Conservation (phyloP, 2,329 filamentous ascomycete genomes). For the Pseudocercospora eumusae region DNA sequence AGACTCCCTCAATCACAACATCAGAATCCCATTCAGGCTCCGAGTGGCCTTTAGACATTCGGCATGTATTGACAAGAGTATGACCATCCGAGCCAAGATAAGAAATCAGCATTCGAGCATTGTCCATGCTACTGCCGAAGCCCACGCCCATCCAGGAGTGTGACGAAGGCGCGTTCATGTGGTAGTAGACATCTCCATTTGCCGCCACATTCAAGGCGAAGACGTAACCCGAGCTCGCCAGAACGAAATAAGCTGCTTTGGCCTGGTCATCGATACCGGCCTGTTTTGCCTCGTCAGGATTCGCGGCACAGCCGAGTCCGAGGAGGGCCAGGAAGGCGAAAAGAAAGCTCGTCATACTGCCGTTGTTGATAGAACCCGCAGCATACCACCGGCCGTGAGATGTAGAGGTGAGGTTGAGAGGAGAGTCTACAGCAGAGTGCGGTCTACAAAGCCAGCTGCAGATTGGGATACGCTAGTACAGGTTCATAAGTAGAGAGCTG, state of each 20-base stretch:
- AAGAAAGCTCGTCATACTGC: conserved; percentile 19
- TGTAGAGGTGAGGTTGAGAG: conserved; percentile 1
- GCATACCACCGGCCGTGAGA: conserved; percentile 12
- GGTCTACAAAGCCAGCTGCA: conserved; percentile 2
- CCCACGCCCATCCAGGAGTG: conserved; percentile 50
- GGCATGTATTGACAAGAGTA: conserved; percentile 44
- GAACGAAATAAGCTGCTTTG: conserved; percentile 34
- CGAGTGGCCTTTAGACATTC: conserved; percentile 39
- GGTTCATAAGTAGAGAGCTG: not conserved
- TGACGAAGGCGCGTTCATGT: conserved; percentile 38
- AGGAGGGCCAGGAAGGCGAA: conserved; percentile 20
- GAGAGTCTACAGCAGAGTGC: not conserved
- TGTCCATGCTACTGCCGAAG: conserved; percentile 47
- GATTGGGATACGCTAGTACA: not conserved
- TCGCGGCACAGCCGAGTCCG: conserved; percentile 23
- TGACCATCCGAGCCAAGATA: conserved; percentile 41
- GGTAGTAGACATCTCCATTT: conserved; percentile 37
- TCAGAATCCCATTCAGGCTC: conserved; percentile 41
- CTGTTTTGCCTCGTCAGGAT: conserved; percentile 13
- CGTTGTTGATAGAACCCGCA: conserved; percentile 6
- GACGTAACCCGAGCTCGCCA: conserved; percentile 29
- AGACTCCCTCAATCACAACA: conserved; percentile 38
- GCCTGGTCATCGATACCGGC: conserved; percentile 30
- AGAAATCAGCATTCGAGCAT: conserved; percentile 49
- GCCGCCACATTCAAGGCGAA: conserved; percentile 34